Base-by-base conservation (phyloP, 2,329 filamentous ascomycete species). In the Botrytis fragariae region DNA sequence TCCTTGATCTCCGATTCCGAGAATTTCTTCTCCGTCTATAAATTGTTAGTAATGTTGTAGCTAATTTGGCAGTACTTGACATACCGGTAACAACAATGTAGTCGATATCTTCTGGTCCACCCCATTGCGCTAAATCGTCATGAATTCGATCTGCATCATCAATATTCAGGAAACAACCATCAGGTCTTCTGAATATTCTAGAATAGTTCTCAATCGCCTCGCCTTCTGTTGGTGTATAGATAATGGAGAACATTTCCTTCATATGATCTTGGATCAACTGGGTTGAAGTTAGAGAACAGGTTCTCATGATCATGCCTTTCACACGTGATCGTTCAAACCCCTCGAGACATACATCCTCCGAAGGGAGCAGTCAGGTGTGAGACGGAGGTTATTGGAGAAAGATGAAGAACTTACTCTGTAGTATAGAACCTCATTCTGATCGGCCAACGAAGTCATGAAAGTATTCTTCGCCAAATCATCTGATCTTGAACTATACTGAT, bases 181-280 rank as follows among this genome's bases (percentile, higher is more conserved):
- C 92, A 0, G 94, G 93, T 29, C 88, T 86, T 18, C 94, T 85
- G 79, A 97, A 97, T 0, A 96, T 81, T 0, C 90, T 84, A 0
- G 93, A 96, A 80, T 93, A 97, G 76, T 95, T 92, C 77, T 93
- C 89, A 69, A 97, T 97, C 0, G 94, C 94, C 59, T 97, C 93
- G 14, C 93, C 93, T 82, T 97, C 94, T 0, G 94, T 97, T 0
- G 94, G 94, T 0, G 94, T 97, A 80, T 97, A 97, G 42, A 97
- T 93, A n/a, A 97, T 85, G 59, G 91, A 90, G 79, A 97, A 95
- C 92, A 97, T 96, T 80, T 97, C 93, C 76, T 92, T 90, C 32
- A 97, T 83, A 78, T 97, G 91, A 7, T 92, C 89, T 80, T 93
- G 87, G 12, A 96, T 86, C 16, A 97, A 86, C 88, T 93, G 67